These are phyloP conservation scores for Botrytis porri DNA, from an alignment of 2,329 filamentous ascomycete genomes.

Conservation along the genomic window DNA sequence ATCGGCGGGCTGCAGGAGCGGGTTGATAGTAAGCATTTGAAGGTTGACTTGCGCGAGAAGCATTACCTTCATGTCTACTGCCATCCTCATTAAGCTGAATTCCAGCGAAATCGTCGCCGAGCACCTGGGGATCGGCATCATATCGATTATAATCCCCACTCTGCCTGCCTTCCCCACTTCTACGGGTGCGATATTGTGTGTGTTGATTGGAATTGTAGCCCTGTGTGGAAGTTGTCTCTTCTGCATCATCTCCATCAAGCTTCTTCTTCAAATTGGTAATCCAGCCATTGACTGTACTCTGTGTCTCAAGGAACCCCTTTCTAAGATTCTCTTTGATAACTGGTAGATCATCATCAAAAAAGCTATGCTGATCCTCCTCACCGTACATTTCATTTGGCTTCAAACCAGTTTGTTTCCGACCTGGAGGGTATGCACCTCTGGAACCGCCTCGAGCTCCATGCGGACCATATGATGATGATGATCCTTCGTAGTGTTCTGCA, in stretches of 20 bases:
- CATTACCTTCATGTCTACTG: constrained; percentile 47
- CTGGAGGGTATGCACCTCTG: constrained; percentile 37
- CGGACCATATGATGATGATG: constrained; percentile 55
- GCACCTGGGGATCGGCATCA: constrained; percentile 86
- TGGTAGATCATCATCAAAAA: constrained; percentile 93
- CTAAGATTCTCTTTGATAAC: constrained; percentile 89
- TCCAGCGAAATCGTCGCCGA: constrained; percentile 83
- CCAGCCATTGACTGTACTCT: constrained; percentile 90
- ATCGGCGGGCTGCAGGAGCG: constrained; percentile 54
- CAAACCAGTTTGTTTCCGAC: constrained; percentile 50
- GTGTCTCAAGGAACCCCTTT: constrained; percentile 93
- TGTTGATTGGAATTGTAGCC: constrained; percentile 40
- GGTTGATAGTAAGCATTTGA: constrained; percentile 31
- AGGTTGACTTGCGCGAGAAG: neutral
- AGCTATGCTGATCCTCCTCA: constrained; percentile 76
- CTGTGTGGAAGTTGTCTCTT: constrained; percentile 29
- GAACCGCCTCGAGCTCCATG: constrained; percentile 40
- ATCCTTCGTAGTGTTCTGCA: constrained; percentile 76
- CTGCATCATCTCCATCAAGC: constrained; percentile 83
- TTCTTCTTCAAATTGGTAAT: constrained; percentile 89
- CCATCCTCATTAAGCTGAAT: constrained; percentile 65
- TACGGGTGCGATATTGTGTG: constrained; percentile 38
- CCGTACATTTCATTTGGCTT: constrained; percentile 54
- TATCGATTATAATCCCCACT: constrained; percentile 90
- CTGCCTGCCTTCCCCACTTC: constrained; percentile 63